These are phyloP conservation scores for Solanum phureja DNA, from an alignment of 257 asterid species.

Conservation along the genomic window DNA sequence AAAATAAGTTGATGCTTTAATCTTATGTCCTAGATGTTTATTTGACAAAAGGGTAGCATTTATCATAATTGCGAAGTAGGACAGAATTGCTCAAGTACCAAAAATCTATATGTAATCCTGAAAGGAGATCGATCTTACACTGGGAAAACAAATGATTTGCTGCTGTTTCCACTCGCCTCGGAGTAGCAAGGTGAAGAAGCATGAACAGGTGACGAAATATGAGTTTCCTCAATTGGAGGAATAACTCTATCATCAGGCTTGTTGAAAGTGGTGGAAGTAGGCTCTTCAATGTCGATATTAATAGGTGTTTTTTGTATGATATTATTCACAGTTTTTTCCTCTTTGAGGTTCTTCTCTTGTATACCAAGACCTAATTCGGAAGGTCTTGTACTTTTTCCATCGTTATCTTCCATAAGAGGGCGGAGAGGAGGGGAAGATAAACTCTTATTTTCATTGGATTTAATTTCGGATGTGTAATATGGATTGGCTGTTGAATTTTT, in stretches of 20 bases:
- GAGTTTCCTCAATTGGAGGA: not conserved
- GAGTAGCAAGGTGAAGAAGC: not conserved
- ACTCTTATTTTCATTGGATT: not conserved
- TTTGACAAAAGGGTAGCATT: not conserved
- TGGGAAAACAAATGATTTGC: slow-evolving; percentile 47
- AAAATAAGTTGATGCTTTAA: not conserved
- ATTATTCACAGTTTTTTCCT: not conserved
- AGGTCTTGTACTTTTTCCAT: not conserved
- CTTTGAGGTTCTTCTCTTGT: not conserved
- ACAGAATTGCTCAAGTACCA: not conserved
- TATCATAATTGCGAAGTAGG: not conserved
- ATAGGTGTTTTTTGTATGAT: not conserved
- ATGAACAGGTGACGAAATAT: slow-evolving; percentile 1
- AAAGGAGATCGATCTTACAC: slow-evolving; percentile 29
- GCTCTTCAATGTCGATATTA: not conserved
- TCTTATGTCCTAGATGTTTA: not conserved
- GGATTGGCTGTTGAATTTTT: not conserved
- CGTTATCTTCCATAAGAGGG: not conserved
- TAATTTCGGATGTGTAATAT: not conserved
- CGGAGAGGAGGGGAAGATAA: not conserved
- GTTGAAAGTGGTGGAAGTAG: not conserved
- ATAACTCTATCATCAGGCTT: not conserved
- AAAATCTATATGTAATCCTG: not conserved
- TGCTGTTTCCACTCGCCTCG: slow-evolving; percentile 31
- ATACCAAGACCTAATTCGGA: not conserved